Conservation (phyloP, 2,329 filamentous ascomycete species). For the Aspergillus candidus region DNA sequence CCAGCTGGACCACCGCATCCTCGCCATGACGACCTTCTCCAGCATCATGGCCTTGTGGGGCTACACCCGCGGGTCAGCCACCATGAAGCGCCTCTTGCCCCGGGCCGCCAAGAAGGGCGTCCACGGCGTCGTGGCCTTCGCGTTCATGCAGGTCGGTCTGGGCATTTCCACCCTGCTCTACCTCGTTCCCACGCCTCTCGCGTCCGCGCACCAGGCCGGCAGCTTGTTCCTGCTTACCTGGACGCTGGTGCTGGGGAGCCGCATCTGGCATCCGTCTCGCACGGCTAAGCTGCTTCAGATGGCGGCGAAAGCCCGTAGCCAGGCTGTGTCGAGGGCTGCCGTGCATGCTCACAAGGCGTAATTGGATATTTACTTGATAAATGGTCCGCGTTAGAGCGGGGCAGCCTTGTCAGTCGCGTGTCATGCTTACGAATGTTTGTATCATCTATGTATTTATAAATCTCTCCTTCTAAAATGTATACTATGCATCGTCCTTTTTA, state of each 20-base stretch:
- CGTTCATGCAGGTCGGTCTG: conserved; percentile 71
- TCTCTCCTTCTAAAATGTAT: conserved; percentile 13
- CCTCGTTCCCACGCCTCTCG: conserved; percentile 81
- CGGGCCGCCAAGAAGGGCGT: conserved; percentile 61
- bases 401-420: no score
- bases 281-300: conserved; percentile 54
- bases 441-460: conserved; percentile 19
- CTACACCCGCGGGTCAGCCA: conserved; percentile 65
- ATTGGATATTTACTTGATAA: background rate
- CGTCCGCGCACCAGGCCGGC: conserved; percentile 88
- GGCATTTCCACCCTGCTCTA: conserved; percentile 91
- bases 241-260: conserved; percentile 69
- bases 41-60: conserved; percentile 71
- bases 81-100: conserved; percentile 55
- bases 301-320: conserved; percentile 32
- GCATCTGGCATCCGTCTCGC: conserved; percentile 66
- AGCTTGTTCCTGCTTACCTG: conserved; percentile 78
- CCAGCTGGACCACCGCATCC: conserved; percentile 88
- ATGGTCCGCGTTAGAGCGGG: no score
- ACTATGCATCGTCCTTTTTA: conserved; percentile 1
- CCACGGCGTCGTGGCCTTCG: conserved; percentile 75
- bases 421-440: no score
- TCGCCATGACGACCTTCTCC: conserved; percentile 83
- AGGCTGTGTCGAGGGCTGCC: conserved; percentile 20
- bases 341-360: conserved; percentile 12